These are phyloP conservation scores for Blepharisma japonicum DNA, from an alignment of 73 alveolate genomes.

Conservation along the genomic window DNA sequence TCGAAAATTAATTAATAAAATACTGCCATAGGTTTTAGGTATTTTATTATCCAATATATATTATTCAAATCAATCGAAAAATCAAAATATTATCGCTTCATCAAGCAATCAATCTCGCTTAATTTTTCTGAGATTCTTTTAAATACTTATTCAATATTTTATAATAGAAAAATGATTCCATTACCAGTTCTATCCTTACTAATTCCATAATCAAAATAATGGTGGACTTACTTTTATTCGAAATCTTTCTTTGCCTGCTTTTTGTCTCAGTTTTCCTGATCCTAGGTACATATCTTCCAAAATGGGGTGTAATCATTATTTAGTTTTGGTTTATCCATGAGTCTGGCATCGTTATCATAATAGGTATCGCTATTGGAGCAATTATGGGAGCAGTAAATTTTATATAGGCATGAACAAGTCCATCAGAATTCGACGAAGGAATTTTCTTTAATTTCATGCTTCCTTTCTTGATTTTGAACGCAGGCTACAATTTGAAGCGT, in stretches of 20 bases:
- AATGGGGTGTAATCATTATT: not conserved
- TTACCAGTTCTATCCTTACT: no score
- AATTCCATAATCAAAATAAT: no score
- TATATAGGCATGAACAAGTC: not conserved
- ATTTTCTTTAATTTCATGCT: slow-evolving; percentile 66
- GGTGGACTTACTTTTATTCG: not conserved
- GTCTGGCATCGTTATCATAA: not conserved
- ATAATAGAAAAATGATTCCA: no score
- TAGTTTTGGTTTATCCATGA: slow-evolving; percentile 5
- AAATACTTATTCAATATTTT: no score
- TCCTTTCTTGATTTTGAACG: slow-evolving; percentile 94
- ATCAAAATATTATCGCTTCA: no score
- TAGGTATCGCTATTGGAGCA: not conserved
- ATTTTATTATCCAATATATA: no score
- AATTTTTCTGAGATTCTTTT: no score
- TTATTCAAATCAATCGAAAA: no score
- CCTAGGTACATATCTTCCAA: not conserved
- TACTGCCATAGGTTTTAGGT: no score
- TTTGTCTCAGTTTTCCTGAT: not conserved
- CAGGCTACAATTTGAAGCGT: slow-evolving; percentile 90
- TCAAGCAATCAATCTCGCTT: no score
- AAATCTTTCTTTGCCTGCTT: not conserved
- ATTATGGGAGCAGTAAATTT: not conserved
- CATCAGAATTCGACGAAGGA: slow-evolving; percentile 35
- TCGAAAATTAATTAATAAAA: no score